A percentile compares a stretch with the other conserved stretches of the same genome.
These are phyloP conservation scores for Dichotomopilus funicola DNA, from an alignment of 2,329 filamentous ascomycete species.

Conservation along the genomic window DNA sequence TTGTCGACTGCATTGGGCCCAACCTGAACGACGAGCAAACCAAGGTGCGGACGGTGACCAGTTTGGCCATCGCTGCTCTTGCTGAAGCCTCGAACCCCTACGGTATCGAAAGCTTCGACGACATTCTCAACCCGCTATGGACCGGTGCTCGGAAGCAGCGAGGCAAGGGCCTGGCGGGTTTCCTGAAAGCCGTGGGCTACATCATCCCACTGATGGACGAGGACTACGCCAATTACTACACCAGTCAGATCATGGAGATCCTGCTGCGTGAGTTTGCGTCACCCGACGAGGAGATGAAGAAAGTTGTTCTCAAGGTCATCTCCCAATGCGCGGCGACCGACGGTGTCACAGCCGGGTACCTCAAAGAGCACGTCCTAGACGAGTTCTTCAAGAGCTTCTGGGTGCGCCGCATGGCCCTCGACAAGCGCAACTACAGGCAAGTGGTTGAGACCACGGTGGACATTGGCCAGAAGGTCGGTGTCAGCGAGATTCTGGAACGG, in stretches of 20 bases:
- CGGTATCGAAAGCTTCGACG: conserved; percentile 97
- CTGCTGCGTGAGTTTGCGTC: conserved; percentile 91
- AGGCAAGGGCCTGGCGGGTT: conserved; percentile 90
- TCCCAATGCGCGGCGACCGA: conserved; percentile 93
- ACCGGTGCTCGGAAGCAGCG: conserved; percentile 93
- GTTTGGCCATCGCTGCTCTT: conserved; percentile 86
- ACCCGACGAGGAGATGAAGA: conserved; percentile 99
- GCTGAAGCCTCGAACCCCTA: conserved; percentile 97
- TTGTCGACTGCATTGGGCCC: conserved; percentile 93
- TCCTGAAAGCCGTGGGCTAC: conserved; percentile 94
- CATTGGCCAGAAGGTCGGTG: conserved; percentile 94
- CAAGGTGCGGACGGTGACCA: conserved; percentile 94
- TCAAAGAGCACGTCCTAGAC: conserved; percentile 89
- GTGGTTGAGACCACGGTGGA: conserved; percentile 98
- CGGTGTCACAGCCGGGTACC: conserved; percentile 87
- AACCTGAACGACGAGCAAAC: conserved; percentile 97
- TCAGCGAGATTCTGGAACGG: conserved; percentile 86
- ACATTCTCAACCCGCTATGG: conserved; percentile 95
- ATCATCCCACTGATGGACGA: conserved; percentile 99
- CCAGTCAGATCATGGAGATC: conserved; percentile 98
- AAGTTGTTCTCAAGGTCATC: conserved; percentile 94
- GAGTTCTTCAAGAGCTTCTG: conserved; percentile 99
- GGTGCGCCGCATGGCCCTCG: conserved; percentile 92
- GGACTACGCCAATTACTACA: conserved; percentile 99
- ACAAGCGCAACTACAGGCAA: conserved; percentile 95